Conservation (phyloP, 306 rosid genomes). For the Glycine soja region DNA sequence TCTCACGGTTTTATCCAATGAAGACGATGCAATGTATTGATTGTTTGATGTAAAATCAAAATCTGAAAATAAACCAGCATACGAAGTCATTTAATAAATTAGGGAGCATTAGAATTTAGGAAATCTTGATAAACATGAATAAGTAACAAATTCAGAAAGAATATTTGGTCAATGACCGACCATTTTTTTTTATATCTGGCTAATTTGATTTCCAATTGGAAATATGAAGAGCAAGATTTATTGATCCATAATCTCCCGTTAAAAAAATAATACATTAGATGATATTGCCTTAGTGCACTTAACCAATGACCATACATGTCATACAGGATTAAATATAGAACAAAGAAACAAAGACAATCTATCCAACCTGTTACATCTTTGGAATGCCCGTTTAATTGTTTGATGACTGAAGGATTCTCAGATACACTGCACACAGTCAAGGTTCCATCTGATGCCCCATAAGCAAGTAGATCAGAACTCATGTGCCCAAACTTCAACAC, state of each 20-base stretch:
- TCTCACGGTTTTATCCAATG: constrained; percentile 95
- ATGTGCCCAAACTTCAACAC: constrained; percentile 96
- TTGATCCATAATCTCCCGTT: constrained; percentile 6
- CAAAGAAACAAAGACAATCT: constrained; percentile 59
- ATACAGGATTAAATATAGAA: constrained; percentile 49
- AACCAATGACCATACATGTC: constrained; percentile 26
- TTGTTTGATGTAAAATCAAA: constrained; percentile 94
- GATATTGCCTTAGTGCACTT: constrained; percentile 18
- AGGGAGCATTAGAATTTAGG: constrained; percentile 10
- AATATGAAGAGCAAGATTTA: constrained; percentile 30
- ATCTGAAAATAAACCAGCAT: constrained; percentile 68
- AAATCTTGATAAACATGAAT: background rate
- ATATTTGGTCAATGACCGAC: constrained; percentile 1
- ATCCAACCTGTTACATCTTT: constrained; percentile 98
- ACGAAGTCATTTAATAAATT: background rate
- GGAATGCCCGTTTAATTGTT: constrained; percentile 82
- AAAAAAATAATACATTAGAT: constrained; percentile 25
- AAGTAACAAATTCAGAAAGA: constrained; percentile 33
- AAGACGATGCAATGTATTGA: constrained; percentile 95
- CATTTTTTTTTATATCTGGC: constrained; percentile 3
- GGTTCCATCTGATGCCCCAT: constrained; percentile 95
- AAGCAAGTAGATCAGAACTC: constrained; percentile 98
- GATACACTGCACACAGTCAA: constrained; percentile 92
- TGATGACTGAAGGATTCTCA: constrained; percentile 77
- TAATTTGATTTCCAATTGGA: constrained; percentile 11